Percentiles rank a stretch among this genome's conserved stretches.
These are phyloP conservation scores for Serpula lacrymans DNA, from an alignment of 768 basidiomycete genomes.

Conservation along the genomic window DNA sequence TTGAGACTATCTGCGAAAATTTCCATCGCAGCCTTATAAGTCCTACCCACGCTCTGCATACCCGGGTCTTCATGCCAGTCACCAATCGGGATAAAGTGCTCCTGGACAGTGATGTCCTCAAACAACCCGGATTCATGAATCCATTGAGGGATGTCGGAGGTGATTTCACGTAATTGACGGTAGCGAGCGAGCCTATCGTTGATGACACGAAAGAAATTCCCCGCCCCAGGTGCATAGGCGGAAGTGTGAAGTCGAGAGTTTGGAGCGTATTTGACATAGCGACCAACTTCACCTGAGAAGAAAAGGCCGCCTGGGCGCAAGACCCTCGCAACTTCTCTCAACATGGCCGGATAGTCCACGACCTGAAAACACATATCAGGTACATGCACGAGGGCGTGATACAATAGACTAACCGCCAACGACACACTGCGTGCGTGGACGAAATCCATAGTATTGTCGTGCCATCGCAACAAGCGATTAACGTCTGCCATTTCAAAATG, in stretches of 20 bases:
- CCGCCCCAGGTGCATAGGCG: conserved; percentile 22
- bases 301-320: conserved; percentile 72
- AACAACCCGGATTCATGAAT: conserved; percentile 40
- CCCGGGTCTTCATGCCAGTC: conserved; percentile 40
- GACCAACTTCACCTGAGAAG: conserved; percentile 59
- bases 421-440: conserved; percentile 61
- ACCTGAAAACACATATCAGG: conserved; percentile 39
- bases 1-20: conserved; percentile 47
- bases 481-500: conserved; percentile 67
- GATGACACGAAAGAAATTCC: conserved; percentile 35
- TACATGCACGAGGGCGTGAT: not conserved
- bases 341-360: conserved; percentile 46
- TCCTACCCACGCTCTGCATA: conserved; percentile 37
- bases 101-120: conserved; percentile 30
- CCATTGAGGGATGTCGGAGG: conserved; percentile 33
- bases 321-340: conserved; percentile 60
- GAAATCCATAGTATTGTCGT: conserved; percentile 54
- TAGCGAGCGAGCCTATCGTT: conserved; percentile 34
- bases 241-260: conserved; percentile 20
- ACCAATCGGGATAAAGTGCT: conserved; percentile 53
- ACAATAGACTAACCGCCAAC: conserved; percentile 50
- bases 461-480: conserved; percentile 49
- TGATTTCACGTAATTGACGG: conserved; percentile 37
- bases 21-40: conserved; percentile 35
- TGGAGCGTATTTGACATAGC: conserved; percentile 39